Evolutionary conservation across 768 basidiomycete species (phyloP), one percentile per base, ranked within the genome.

Genomic region (Cystobasidium ongulense): DNA sequence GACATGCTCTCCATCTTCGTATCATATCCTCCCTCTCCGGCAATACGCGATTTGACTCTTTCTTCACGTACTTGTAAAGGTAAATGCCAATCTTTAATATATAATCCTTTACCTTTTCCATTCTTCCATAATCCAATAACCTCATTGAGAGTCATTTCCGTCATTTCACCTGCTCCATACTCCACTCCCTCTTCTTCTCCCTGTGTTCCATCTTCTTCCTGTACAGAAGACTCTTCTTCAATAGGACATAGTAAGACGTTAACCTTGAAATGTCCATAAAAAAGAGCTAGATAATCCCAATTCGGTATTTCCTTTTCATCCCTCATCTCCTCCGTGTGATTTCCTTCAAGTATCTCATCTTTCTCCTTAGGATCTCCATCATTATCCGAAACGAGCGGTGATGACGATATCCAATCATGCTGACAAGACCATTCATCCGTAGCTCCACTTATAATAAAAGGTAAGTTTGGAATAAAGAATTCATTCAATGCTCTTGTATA

Each of bases 11-110:
- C 39, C 39, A 39, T 39, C 17, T 39, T 39, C 39, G 39, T 17
- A 17, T 39, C n/a, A n/a, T n/a, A n/a, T n/a, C n/a, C n/a, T n/a
- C n/a, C n/a, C n/a, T n/a, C n/a, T n/a, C n/a, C n/a, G n/a, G n/a
- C 39, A 7, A 39, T 17, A 39, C 8, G 17, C 39, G 39, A 36
- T n/a, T n/a, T 27, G 31, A 15, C 65, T 52, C 17, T n/a, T 31
- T 18, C 5, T 10, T 71, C 54, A 25, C 68, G 52, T 36, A 54
- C 53, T 21, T 36, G 25, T 36, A 27, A 23, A 27, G 68, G 29
- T 7, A 71, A 52, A 71, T 71, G 68, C 68, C 68, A 71, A 52
- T 71, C 68, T 29, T 71, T 71, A 35, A 71, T 71, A 29, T 71
- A 71, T 35, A 71, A 43, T 36, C 33, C 31, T 35, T 59, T 35